Conservation (phyloP, 495 filamentous ascomycete species). For the Astrothelium macrocarpum region DNA sequence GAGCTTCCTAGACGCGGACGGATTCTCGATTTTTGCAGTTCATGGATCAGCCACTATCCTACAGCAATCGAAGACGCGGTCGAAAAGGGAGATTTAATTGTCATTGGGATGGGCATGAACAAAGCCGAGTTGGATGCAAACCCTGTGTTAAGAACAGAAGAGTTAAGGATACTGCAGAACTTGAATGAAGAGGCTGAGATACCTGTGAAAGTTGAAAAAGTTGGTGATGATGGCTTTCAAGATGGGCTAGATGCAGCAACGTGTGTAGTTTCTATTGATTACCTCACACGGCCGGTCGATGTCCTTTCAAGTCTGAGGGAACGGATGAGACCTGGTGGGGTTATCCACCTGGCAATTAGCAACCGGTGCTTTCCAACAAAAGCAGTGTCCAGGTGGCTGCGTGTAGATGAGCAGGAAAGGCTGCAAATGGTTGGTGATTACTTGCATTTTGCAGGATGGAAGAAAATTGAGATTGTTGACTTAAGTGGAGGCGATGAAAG, state of each 20-base stretch:
- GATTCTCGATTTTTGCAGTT: slow-evolving; percentile 38
- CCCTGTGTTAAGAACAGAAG: slow-evolving; percentile 21
- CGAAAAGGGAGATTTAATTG: slow-evolving; percentile 43
- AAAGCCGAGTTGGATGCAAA: slow-evolving; percentile 33
- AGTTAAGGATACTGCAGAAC: slow-evolving; percentile 24
- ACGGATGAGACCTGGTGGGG: slow-evolving; percentile 27
- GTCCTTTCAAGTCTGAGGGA: slow-evolving; percentile 29
- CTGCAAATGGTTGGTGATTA: slow-evolving; percentile 39
- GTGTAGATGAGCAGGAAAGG: slow-evolving; percentile 21
- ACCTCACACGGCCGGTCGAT: slow-evolving; percentile 33
- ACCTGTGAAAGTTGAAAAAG: slow-evolving; percentile 10
- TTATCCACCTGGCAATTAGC: slow-evolving; percentile 36
- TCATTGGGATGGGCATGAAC: slow-evolving; percentile 39
- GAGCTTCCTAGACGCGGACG: slow-evolving; percentile 23
- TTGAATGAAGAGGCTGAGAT: slow-evolving; percentile 31
- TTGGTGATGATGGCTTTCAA: slow-evolving; percentile 1
- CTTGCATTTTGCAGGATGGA: slow-evolving; percentile 38
- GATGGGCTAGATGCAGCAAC: slow-evolving; percentile 29
- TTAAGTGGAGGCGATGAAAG: slow-evolving; percentile 17
- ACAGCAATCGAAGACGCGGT: slow-evolving; percentile 23
- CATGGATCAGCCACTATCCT: slow-evolving; percentile 38
- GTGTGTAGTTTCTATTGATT: slow-evolving; percentile 39
- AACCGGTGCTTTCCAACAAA: slow-evolving; percentile 42
- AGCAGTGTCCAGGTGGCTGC: slow-evolving; percentile 23
- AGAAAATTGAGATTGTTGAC: slow-evolving; percentile 38